A percentile compares a stretch with the other conserved stretches of the same genome.
These are phyloP conservation scores for Emydomyces testavorans DNA, from an alignment of 2,329 filamentous ascomycete species.

Conservation along the genomic window DNA sequence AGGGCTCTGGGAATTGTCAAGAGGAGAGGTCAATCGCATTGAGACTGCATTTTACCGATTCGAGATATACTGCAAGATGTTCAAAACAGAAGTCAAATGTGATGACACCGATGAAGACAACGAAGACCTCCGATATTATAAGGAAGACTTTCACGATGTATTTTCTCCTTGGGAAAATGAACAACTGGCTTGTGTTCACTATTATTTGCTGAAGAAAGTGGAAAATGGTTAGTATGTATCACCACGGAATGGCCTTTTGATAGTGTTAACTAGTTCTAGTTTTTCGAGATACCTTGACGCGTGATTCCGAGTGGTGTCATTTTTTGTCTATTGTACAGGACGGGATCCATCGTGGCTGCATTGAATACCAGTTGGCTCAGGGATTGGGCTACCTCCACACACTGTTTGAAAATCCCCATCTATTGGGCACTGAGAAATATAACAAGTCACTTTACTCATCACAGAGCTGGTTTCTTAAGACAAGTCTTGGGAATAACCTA, in stretches of 20 bases:
- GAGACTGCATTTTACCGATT: constrained; percentile 15
- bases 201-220: constrained; percentile 10
- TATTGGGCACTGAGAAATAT: not conserved
- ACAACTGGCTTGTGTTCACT: constrained; percentile 14
- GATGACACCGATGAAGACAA: not conserved
- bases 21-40: constrained; percentile 11
- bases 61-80: constrained; percentile 15
- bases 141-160: constrained; percentile 6
- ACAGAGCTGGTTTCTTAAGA: not conserved
- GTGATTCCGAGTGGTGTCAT: not conserved
- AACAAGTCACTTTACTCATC: not conserved
- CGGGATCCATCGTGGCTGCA: not conserved
- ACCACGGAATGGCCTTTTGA: not conserved
- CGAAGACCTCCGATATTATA: not conserved
- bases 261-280: not conserved
- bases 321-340: not conserved
- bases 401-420: not conserved
- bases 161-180: constrained; percentile 15
- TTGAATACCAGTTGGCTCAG: not conserved
- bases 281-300: not conserved
- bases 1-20: not conserved
- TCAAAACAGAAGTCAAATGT: not conserved
- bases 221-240: constrained; percentile 1
- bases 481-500: not conserved
- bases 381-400: not conserved